Evolutionary conservation across 2,329 filamentous ascomycete genomes (phyloP).

Genomic region (Colletotrichum kahawae): DNA sequence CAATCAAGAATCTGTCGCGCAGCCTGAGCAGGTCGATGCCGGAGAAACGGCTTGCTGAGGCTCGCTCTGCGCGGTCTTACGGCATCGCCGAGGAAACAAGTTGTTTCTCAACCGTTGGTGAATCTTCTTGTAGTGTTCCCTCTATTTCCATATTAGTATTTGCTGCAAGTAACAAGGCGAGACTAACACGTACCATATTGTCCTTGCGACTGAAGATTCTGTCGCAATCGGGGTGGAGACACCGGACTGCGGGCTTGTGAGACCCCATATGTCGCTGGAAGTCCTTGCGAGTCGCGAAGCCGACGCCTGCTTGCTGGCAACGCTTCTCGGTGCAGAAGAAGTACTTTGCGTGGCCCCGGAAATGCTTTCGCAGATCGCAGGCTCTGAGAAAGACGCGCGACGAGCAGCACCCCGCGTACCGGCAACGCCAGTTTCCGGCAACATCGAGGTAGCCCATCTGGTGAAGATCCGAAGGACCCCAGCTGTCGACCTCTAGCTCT

Average conservation of each 20-base stretch:
- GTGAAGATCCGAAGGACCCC: background rate
- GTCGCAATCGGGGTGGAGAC: constrained; percentile 10
- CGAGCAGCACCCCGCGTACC: constrained; percentile 6
- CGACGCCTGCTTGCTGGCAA: constrained; percentile 7
- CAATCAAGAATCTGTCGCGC: background rate
- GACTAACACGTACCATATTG: constrained; percentile 1
- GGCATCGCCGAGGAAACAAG: constrained; percentile 1
- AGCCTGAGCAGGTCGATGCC: background rate
- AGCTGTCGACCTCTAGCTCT: background rate
- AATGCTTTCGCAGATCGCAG: constrained; percentile 11
- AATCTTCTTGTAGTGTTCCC: constrained; percentile 16
- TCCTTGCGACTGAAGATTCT: constrained; percentile 15
- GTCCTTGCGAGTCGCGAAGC: constrained; percentile 14
- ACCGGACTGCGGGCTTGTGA: constrained; percentile 10
- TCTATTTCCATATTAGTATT: background rate
- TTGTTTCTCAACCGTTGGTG: constrained; percentile 11
- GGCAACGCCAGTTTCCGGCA: constrained; percentile 14
- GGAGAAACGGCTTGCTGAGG: background rate
- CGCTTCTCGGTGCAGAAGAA: constrained; percentile 18
- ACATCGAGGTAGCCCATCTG: constrained; percentile 15
- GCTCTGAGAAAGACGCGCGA: constrained; percentile 12
- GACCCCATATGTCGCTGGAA: constrained; percentile 18
- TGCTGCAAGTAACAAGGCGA: background rate
- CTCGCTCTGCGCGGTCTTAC: background rate
- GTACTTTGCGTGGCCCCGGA: constrained; percentile 12